These are phyloP conservation scores for Leccinum angustisporum DNA, from an alignment of 1,284 basidiomycete genomes.

Conservation along the genomic window DNA sequence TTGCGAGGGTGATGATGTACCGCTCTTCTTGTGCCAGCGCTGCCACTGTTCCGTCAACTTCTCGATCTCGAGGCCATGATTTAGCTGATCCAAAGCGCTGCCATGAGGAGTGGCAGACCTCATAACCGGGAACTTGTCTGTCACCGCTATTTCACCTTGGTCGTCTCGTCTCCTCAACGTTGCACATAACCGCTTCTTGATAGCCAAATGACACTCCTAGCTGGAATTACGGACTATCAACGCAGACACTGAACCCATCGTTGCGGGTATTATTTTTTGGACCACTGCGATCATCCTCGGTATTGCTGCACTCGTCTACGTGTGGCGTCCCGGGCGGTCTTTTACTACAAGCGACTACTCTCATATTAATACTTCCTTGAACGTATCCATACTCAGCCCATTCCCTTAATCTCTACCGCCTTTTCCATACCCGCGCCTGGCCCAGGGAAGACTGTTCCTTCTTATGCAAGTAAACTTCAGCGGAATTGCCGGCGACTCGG, in stretches of 20 bases:
- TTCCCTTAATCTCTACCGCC: not conserved
- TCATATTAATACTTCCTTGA: no score
- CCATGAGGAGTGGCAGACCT: not conserved
- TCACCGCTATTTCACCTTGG: no score
- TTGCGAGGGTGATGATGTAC: no score
- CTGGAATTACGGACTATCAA: not conserved
- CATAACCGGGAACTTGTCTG: not conserved
- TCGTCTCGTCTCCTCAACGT: not conserved
- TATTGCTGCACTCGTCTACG: not conserved
- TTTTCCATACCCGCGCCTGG: not conserved
- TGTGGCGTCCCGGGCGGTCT: slow-evolving; percentile 1
- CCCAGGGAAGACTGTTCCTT: not conserved
- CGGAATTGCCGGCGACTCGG: no score
- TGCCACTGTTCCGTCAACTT: not conserved
- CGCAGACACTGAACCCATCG: not conserved
- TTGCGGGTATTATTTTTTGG: not conserved
- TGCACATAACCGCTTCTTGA: not conserved
- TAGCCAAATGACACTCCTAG: not conserved
- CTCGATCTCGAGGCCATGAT: not conserved
- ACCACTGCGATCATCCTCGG: not conserved
- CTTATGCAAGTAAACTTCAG: not conserved
- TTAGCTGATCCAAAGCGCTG: not conserved
- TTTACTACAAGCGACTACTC: not conserved
- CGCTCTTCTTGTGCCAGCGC: no score
- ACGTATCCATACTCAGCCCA: not conserved